phyloP scores from a whole-genome alignment of 1,139 yeast species.

The Kurtzmaniella quercitrusa region DNA sequence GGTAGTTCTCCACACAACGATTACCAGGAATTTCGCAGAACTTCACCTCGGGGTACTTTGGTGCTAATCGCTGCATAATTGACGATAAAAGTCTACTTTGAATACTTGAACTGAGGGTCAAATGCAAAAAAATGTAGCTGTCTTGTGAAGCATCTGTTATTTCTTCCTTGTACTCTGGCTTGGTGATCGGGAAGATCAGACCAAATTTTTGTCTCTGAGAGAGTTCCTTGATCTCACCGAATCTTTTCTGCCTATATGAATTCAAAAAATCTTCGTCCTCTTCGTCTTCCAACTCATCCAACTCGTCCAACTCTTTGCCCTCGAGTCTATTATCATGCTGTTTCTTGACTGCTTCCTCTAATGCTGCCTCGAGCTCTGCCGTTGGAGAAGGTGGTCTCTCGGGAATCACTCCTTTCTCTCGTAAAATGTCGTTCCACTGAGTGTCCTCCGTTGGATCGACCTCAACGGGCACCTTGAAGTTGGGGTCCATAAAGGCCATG shows the following conservation, averaged over 20 bases:
- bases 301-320: conserved; percentile 68
- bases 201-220: conserved; percentile 69
- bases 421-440: conserved; percentile 94
- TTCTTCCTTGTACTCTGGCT: conserved; percentile 83
- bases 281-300: conserved; percentile 77
- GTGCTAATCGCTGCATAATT: conserved; percentile 48
- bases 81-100: conserved; percentile 71
- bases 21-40: conserved; percentile 86
- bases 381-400: conserved; percentile 89
- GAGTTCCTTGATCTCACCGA: conserved; percentile 64
- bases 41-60: conserved; percentile 72
- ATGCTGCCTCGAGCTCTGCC: conserved; percentile 77
- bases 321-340: conserved; percentile 79
- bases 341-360: conserved; percentile 72
- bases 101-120: conserved; percentile 62
- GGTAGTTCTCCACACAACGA: conserved; percentile 89
- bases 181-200: conserved; percentile 66
- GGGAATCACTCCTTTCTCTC: conserved; percentile 89
- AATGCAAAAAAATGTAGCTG: conserved; percentile 67
- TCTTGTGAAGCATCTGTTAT: conserved; percentile 73
- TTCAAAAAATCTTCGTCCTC: conserved; percentile 74
- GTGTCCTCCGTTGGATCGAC: conserved; percentile 96
- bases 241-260: conserved; percentile 68
- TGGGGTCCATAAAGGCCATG: conserved; percentile 16
- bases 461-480: conserved; percentile 64